These are phyloP conservation scores for Chytriomyces sp. DNA, from an alignment of 192 early-diverging fungal species.

Conservation along the genomic window DNA sequence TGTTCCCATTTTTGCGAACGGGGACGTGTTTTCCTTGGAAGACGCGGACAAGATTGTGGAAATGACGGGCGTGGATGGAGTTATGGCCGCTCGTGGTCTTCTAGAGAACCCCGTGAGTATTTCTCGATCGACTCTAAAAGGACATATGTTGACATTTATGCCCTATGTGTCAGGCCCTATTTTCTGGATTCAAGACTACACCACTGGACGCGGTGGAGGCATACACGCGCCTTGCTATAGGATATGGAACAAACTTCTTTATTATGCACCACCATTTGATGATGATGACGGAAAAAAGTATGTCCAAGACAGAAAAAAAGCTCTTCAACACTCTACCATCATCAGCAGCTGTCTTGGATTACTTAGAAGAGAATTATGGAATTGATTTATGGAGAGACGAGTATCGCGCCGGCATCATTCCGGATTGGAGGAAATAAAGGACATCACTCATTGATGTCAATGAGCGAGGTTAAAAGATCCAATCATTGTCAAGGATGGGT, in stretches of 20 bases:
- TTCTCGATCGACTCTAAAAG: not conserved
- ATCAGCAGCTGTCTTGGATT: constrained; percentile 77
- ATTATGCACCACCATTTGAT: constrained; percentile 95
- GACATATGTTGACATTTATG: not conserved
- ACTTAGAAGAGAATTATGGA: constrained; percentile 60
- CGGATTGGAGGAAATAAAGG: too few relatives aligned
- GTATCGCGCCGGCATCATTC: too few relatives aligned
- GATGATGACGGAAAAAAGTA: constrained; percentile 88
- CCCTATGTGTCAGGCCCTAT: constrained; percentile 62
- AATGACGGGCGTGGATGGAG: constrained; percentile 79
- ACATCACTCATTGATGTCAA: too few relatives aligned
- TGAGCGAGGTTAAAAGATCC: constrained; percentile 3
- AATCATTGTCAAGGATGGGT: not conserved
- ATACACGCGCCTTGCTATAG: constrained; percentile 33
- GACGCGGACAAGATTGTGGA: constrained; percentile 79
- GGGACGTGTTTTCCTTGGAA: constrained; percentile 72
- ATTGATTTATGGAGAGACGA: constrained; percentile 35
- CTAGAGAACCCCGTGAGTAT: constrained; percentile 74
- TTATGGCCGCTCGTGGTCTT: constrained; percentile 91
- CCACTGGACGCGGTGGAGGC: constrained; percentile 78
- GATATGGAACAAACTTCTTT: constrained; percentile 67
- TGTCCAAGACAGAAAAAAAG: constrained; percentile 71
- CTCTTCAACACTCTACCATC: constrained; percentile 85
- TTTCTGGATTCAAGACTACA: constrained; percentile 77
- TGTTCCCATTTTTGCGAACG: constrained; percentile 89